phyloP scores from a whole-genome alignment of 495 filamentous ascomycete genomes.

The Penicillium paradoxum region DNA sequence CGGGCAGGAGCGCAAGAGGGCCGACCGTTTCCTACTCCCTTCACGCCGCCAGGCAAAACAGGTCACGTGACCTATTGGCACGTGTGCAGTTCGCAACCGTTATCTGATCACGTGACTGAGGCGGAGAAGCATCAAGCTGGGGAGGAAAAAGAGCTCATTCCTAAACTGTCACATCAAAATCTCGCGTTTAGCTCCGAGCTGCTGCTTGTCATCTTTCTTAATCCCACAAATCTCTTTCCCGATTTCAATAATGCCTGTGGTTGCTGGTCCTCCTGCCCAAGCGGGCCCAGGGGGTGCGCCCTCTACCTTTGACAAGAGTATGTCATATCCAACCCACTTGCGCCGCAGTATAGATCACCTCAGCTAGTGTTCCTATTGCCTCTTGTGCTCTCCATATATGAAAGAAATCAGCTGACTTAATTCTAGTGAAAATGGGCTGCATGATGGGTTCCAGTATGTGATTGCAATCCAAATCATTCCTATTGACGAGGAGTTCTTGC shows the following conservation, averaged over 20 bases:
- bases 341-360: not conserved
- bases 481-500: constrained; percentile 5
- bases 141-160: constrained; percentile 18
- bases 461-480: constrained; percentile 1
- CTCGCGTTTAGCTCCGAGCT: constrained; percentile 1
- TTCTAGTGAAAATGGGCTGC: constrained; percentile 89
- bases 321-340: constrained; percentile 26
- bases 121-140: constrained; percentile 18
- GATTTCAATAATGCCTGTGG: constrained; percentile 55
- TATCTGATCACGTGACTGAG: constrained; percentile 14
- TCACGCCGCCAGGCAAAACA: constrained; percentile 14
- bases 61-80: constrained; percentile 17
- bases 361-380: not conserved
- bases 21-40: constrained; percentile 20
- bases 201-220: not conserved
- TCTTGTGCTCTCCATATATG: not conserved
- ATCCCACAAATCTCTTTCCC: not conserved
- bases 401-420: constrained; percentile 18
- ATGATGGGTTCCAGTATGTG: constrained; percentile 95
- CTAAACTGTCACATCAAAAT: not conserved
- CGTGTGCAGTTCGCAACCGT: constrained; percentile 12
- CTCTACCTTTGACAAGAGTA: constrained; percentile 91
- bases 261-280: constrained; percentile 52
- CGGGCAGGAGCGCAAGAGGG: constrained; percentile 22
- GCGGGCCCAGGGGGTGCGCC: constrained; percentile 51